Evolutionary conservation across 176 grass and related monocot genomes (phyloP).

Genomic region (Rhipidocladum racemiflorum): DNA sequence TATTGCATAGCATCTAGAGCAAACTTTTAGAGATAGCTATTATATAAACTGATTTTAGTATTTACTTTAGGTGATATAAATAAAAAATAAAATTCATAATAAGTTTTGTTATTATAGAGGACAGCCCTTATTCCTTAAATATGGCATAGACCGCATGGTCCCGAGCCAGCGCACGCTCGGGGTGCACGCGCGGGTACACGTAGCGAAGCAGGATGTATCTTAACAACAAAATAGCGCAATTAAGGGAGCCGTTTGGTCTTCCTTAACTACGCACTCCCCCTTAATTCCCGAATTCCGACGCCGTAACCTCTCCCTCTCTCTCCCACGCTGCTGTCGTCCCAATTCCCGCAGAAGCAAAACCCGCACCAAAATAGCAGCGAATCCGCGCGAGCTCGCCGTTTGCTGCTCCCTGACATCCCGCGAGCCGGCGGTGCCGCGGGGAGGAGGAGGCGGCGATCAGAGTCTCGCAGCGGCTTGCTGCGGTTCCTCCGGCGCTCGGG

Average conservation of each 20-base stretch:
- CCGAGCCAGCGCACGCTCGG: background rate
- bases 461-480: background rate
- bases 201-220: background rate
- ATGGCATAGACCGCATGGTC: background rate
- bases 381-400: background rate
- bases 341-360: background rate
- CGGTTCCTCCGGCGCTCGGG: background rate
- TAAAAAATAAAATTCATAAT: no score
- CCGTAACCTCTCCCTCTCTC: conserved; percentile 7
- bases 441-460: background rate
- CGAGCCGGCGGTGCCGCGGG: background rate
- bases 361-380: background rate
- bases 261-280: conserved; percentile 33
- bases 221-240: conserved; percentile 18
- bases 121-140: no score
- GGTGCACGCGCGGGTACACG: conserved; percentile 19
- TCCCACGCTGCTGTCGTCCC: background rate
- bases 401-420: background rate
- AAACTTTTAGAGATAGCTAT: no score
- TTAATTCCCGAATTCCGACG: conserved; percentile 25
- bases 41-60: no score
- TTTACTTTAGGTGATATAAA: no score
- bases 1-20: no score
- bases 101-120: no score
- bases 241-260: conserved; percentile 41